A percentile compares a stretch with the other conserved stretches of the same genome.
Evolutionary conservation across 306 rosid species (phyloP).

Genomic region (Vigna nakashimae): DNA sequence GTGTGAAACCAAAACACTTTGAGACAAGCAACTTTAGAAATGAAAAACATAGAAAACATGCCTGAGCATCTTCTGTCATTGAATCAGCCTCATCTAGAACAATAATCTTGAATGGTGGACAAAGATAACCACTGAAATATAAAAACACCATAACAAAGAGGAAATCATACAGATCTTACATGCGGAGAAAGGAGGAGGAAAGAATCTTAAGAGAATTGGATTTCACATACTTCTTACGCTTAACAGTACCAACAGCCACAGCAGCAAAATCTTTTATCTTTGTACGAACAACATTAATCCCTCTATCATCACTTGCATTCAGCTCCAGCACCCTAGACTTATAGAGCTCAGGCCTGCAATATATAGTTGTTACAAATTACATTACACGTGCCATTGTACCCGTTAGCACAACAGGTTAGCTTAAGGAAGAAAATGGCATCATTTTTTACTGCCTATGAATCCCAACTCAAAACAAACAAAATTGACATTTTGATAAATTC

Average conservation of each 20-base stretch:
- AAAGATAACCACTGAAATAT: conserved; percentile 74
- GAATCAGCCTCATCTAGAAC: conserved; percentile 98
- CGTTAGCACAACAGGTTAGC: background rate
- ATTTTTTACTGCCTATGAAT: background rate
- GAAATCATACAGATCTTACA: conserved; percentile 3
- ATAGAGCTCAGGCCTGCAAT: conserved; percentile 83
- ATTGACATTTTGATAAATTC: background rate
- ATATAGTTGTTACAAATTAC: background rate
- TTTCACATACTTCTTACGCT: conserved; percentile 56
- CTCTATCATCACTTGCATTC: conserved; percentile 99
- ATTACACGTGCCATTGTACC: background rate
- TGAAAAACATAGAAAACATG: conserved; percentile 39
- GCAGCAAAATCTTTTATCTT: conserved; percentile 91
- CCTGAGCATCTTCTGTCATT: conserved; percentile 99
- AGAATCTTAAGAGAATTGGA: background rate
- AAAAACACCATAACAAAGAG: conserved; percentile 13
- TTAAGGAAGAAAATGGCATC: background rate
- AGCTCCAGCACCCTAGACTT: conserved; percentile 91
- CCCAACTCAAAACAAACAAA: conserved; percentile 21
- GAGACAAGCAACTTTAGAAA: background rate
- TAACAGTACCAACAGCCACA: conserved; percentile 74
- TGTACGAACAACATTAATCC: conserved; percentile 92
- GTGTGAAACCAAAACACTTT: conserved; percentile 8
- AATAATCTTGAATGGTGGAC: conserved; percentile 91
- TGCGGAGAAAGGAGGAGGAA: background rate